Percentiles rank a stretch among this genome's conserved stretches.
Conservation (phyloP, 805 yeast genomes). For the Nematodospora valgi region DNA sequence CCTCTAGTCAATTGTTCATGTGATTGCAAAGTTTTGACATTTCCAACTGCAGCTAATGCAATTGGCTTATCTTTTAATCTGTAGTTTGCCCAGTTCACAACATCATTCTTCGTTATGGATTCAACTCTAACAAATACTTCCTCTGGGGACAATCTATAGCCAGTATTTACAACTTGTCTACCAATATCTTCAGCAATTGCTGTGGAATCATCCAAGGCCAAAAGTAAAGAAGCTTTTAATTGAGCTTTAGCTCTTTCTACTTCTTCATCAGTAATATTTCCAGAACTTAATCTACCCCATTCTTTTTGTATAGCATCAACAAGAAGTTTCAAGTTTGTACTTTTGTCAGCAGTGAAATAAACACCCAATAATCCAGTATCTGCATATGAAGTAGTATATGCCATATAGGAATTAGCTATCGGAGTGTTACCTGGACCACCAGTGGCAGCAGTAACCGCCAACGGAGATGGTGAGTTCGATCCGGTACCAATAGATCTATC, state of each 20-base stretch:
- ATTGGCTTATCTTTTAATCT: conserved; percentile 73
- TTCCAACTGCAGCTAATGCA: conserved; percentile 90
- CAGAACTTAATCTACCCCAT: conserved; percentile 82
- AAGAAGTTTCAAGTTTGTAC: conserved; percentile 60
- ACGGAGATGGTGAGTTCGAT: conserved; percentile 78
- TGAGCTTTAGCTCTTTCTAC: conserved; percentile 94
- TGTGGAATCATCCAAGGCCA: conserved; percentile 91
- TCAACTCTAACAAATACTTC: conserved; percentile 76
- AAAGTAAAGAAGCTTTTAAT: conserved; percentile 83
- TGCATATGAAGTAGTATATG: conserved; percentile 94
- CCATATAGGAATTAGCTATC: conserved; percentile 91
- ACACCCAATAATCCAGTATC: conserved; percentile 99
- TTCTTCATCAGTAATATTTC: conserved; percentile 77
- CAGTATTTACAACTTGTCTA: conserved; percentile 94
- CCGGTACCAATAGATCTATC: conserved; percentile 88
- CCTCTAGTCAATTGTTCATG: conserved; percentile 52
- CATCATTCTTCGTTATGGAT: conserved; percentile 71
- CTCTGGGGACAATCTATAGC: conserved; percentile 68
- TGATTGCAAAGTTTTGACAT: conserved; percentile 67
- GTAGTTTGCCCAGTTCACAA: conserved; percentile 84
- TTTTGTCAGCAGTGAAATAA: conserved; percentile 80
- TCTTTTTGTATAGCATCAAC: conserved; percentile 76
- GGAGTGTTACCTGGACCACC: conserved; percentile 57
- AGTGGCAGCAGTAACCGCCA: conserved; percentile 64
- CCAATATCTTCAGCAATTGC: conserved; percentile 98